These are phyloP conservation scores for Penicillium herquei DNA, from an alignment of 495 filamentous ascomycete species.

Conservation along the genomic window DNA sequence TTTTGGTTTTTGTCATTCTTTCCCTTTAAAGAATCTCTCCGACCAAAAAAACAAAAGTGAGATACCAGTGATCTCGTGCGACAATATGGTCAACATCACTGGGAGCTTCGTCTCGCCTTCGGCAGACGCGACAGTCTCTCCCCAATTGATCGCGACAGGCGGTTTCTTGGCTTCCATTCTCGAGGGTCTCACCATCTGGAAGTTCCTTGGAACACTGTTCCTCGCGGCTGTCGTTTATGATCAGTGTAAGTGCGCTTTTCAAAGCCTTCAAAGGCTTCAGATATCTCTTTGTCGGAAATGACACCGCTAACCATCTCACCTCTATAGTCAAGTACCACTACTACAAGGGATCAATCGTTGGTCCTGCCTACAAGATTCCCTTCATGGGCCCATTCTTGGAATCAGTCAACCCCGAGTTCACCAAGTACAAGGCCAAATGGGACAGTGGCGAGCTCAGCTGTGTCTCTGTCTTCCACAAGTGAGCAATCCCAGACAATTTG, in stretches of 20 bases:
- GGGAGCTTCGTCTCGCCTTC: constrained; percentile 74
- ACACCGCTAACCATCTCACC: constrained; percentile 10
- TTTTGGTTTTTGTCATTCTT: constrained; percentile 4
- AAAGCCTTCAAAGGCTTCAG: constrained; percentile 1
- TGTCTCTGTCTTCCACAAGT: constrained; percentile 99
- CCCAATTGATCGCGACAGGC: constrained; percentile 42
- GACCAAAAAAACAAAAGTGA: constrained; percentile 8
- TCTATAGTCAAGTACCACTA: constrained; percentile 75
- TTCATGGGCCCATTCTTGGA: constrained; percentile 96
- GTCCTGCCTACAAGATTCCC: constrained; percentile 80
- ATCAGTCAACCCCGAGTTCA: constrained; percentile 89
- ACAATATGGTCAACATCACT: constrained; percentile 60
- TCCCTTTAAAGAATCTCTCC: neutral
- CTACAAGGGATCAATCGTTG: constrained; percentile 82
- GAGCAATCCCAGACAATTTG: constrained; percentile 34
- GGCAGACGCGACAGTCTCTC: constrained; percentile 61
- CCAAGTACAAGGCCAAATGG: constrained; percentile 91
- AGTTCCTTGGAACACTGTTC: constrained; percentile 62
- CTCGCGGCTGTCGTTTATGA: constrained; percentile 76
- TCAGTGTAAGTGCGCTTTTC: constrained; percentile 60
- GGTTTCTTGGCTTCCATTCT: constrained; percentile 45
- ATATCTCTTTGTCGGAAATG: neutral
- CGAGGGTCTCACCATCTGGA: constrained; percentile 60
- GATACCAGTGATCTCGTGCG: neutral
- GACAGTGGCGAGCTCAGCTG: constrained; percentile 86